These are phyloP conservation scores for Exserohilum rostratum DNA, from an alignment of 2,329 filamentous ascomycete genomes.

Conservation along the genomic window DNA sequence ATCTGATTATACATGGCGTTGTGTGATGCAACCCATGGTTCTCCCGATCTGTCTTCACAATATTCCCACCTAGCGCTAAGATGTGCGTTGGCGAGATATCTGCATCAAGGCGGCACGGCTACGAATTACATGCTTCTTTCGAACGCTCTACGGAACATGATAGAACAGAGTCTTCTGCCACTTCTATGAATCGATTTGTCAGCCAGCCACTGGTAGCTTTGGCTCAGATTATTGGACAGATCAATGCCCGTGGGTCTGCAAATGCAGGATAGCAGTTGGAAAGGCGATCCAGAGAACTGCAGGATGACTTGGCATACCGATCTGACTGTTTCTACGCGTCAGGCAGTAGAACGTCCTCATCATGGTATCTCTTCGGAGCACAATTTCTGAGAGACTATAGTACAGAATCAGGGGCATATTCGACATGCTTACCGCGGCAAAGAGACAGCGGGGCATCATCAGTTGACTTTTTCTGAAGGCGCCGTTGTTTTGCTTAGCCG, in stretches of 20 bases:
- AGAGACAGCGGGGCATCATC: background rate
- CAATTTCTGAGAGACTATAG: background rate
- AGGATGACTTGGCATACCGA: too few species aligned
- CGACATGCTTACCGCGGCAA: background rate
- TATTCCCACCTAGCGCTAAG: constrained; percentile 6
- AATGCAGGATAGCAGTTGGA: background rate
- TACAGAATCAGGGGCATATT: background rate
- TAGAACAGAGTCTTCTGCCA: background rate
- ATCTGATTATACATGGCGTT: background rate
- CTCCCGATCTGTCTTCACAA: background rate
- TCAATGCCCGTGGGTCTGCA: background rate
- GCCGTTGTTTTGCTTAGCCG: background rate
- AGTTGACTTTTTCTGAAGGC: background rate
- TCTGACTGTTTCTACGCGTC: too few species aligned
- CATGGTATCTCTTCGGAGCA: background rate
- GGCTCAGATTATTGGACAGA: background rate
- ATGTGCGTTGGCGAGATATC: background rate
- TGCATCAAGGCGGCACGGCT: constrained; percentile 6
- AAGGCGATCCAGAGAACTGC: too few species aligned
- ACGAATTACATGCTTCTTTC: background rate
- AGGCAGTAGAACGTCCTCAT: background rate
- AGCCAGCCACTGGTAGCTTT: background rate
- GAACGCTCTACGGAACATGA: background rate
- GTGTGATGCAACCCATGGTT: background rate
- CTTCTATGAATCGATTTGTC: background rate